Evolutionary conservation across 257 asterid species (phyloP).

Genomic region (Solanum etuberosum): DNA sequence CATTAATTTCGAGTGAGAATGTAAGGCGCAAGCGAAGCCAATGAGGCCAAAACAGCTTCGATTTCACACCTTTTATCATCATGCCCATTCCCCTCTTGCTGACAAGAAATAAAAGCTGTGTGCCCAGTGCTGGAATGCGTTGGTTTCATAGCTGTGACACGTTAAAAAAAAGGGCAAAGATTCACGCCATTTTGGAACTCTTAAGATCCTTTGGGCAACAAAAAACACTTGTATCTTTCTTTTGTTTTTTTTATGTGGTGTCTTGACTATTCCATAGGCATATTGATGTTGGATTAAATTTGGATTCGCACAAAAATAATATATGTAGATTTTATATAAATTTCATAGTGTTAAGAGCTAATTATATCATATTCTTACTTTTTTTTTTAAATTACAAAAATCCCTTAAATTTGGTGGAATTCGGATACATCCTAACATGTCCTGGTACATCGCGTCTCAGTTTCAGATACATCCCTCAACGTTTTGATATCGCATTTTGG

Average conservation of each 20-base stretch:
- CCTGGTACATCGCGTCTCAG: not conserved
- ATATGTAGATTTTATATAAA: too few species aligned
- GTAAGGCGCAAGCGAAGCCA: not conserved
- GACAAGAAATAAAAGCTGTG: not conserved
- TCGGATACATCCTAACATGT: too few species aligned
- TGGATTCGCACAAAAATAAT: rapidly evolving
- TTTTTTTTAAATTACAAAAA: too few species aligned
- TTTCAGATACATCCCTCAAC: not conserved
- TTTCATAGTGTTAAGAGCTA: too few species aligned
- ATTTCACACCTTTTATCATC: not conserved
- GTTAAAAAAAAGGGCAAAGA: not conserved
- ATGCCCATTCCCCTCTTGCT: not conserved
- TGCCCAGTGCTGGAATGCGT: not conserved
- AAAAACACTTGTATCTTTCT: not conserved
- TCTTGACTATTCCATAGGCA: rapidly evolving
- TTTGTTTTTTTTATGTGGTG: not conserved
- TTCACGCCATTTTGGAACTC: not conserved
- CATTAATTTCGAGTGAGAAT: not conserved
- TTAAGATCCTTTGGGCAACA: not conserved
- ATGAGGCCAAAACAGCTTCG: not conserved
- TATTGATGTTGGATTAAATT: not conserved
- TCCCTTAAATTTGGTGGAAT: too few species aligned
- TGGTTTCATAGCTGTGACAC: not conserved
- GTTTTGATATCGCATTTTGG: not conserved
- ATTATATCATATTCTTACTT: rapidly evolving